phyloP scores from a whole-genome alignment of 1,284 basidiomycete species.

The Apiotrichum brassicae region DNA sequence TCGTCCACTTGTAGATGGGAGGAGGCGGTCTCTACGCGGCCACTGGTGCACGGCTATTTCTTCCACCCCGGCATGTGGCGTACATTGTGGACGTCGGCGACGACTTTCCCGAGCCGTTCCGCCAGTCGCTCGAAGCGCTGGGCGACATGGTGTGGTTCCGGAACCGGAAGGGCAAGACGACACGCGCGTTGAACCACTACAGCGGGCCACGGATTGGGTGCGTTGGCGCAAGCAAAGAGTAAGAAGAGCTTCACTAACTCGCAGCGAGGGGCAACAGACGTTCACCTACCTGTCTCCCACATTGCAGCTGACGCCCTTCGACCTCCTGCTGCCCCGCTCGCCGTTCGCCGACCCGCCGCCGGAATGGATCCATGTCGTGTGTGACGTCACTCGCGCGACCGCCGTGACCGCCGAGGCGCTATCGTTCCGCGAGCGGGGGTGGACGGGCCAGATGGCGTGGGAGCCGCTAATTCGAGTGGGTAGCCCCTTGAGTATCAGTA shows the following conservation, averaged over 20 bases:
- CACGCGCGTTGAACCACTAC: slow-evolving; percentile 69
- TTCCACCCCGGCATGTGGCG: slow-evolving; percentile 52
- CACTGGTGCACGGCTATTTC: slow-evolving; percentile 20
- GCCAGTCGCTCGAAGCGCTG: slow-evolving; percentile 56
- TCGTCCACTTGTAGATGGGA: slow-evolving; percentile 78
- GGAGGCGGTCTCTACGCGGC: slow-evolving; percentile 70
- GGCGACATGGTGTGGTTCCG: slow-evolving; percentile 78
- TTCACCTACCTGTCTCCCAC: slow-evolving; percentile 76
- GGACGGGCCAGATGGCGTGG: slow-evolving; percentile 64
- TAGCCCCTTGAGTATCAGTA: not conserved
- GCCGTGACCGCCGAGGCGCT: slow-evolving; percentile 62
- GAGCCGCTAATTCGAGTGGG: slow-evolving; percentile 59
- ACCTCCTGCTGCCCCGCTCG: slow-evolving; percentile 51
- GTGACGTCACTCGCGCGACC: slow-evolving; percentile 65
- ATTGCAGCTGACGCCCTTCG: slow-evolving; percentile 62
- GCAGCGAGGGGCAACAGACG: slow-evolving; percentile 50
- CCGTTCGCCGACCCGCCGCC: slow-evolving; percentile 52
- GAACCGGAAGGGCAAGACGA: slow-evolving; percentile 58
- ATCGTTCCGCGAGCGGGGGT: slow-evolving; percentile 48
- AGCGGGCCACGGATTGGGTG: slow-evolving; percentile 65
- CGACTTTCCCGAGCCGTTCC: slow-evolving; percentile 65
- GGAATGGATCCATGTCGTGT: slow-evolving; percentile 73
- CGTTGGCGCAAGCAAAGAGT: slow-evolving; percentile 7
- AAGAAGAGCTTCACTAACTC: not conserved
- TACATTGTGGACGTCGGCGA: slow-evolving; percentile 78